Percentiles rank a stretch among this genome's conserved stretches.
phyloP scores from a whole-genome alignment of 2,329 filamentous ascomycete genomes.

The Claviceps sp. region DNA sequence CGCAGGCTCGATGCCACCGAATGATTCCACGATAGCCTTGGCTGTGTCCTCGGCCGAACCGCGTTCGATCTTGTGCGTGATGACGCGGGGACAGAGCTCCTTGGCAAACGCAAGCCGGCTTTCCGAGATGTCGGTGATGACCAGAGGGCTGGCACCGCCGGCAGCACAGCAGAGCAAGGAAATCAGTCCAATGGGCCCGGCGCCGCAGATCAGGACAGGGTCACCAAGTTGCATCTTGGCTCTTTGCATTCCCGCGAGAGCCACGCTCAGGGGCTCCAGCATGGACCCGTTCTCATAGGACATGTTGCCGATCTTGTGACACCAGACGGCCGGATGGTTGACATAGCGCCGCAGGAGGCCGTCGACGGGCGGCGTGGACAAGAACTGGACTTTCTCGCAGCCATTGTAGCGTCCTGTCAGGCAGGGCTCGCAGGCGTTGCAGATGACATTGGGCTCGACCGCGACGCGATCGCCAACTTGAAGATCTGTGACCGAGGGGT shows the following conservation, averaged over 20 bases:
- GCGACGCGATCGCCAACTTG: conserved; percentile 83
- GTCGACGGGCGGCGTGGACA: conserved; percentile 79
- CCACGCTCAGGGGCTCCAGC: conserved; percentile 81
- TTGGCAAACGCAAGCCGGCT: conserved; percentile 75
- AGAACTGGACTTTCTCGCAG: conserved; percentile 73
- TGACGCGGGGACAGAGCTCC: conserved; percentile 63
- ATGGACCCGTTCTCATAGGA: conserved; percentile 82
- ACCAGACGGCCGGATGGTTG: conserved; percentile 89
- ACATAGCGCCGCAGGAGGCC: conserved; percentile 85
- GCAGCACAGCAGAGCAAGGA: conserved; percentile 74
- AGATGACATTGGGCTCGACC: conserved; percentile 88
- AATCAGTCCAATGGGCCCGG: conserved; percentile 86
- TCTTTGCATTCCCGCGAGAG: conserved; percentile 75
- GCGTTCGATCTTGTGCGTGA: conserved; percentile 65
- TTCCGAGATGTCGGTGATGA: conserved; percentile 90
- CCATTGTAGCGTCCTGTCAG: conserved; percentile 91
- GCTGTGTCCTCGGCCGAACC: conserved; percentile 58
- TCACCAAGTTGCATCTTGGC: conserved; percentile 73
- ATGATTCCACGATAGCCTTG: conserved; percentile 49
- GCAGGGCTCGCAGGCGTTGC: conserved; percentile 80
- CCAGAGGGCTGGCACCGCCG: conserved; percentile 77
- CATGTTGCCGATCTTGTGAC: conserved; percentile 91
- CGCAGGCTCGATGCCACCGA: conserved; percentile 69
- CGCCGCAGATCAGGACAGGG: conserved; percentile 77
- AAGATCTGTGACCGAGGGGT: conserved; percentile 65